phyloP scores from a whole-genome alignment of 140 eudicot genomes.

The Oenanthe javanica region DNA sequence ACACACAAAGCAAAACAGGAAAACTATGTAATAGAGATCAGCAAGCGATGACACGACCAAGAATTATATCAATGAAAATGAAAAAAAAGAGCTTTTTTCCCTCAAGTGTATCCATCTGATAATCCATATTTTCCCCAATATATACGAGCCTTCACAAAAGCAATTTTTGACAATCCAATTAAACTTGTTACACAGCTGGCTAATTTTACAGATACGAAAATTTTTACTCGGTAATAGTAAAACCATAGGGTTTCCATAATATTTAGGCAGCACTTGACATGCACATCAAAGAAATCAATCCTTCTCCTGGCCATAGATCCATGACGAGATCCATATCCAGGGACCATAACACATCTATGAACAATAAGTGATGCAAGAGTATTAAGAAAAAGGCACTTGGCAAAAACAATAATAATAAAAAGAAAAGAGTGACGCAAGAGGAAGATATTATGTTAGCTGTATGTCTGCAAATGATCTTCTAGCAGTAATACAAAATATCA shows the following conservation, averaged over 20 bases:
- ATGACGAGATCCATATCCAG: too few species aligned
- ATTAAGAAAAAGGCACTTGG: too few species aligned
- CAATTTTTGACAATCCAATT: not conserved
- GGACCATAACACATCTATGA: not conserved
- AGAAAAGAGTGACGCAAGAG: too few species aligned
- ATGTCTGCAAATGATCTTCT: not conserved
- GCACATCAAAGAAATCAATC: too few species aligned
- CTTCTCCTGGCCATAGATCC: too few species aligned
- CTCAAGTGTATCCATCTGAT: not conserved
- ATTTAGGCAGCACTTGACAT: not conserved
- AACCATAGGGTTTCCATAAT: too few species aligned
- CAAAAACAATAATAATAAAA: too few species aligned
- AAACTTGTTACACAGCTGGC: not conserved
- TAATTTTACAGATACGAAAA: not conserved
- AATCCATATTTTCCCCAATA: not conserved
- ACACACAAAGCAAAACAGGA: not conserved
- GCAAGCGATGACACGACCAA: not conserved
- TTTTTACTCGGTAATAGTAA: too few species aligned
- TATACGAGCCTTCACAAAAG: not conserved
- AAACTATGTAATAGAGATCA: not conserved
- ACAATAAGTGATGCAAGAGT: not conserved
- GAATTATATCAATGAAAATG: not conserved
- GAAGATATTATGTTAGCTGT: not conserved
- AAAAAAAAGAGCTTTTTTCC: not conserved
- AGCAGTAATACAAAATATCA: not conserved